These are phyloP conservation scores for Quercus parvula DNA, from an alignment of 306 rosid genomes.

Conservation along the genomic window DNA sequence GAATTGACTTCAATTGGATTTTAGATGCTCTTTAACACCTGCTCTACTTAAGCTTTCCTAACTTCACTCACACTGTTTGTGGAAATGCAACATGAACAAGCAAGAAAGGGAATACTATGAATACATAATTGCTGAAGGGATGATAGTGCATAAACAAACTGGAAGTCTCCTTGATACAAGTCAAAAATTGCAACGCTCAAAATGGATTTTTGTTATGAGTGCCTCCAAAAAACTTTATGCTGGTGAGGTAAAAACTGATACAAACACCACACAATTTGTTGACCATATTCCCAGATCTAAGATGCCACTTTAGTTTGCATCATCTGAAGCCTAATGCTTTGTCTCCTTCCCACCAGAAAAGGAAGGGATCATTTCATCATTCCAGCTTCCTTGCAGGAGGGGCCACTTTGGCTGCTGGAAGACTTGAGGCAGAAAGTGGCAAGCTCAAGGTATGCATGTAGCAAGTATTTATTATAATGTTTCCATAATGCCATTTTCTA, in stretches of 20 bases:
- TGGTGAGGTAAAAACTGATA: constrained; percentile 23
- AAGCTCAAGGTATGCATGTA: constrained; percentile 26
- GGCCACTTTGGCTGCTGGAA: constrained; percentile 43
- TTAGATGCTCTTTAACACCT: not conserved
- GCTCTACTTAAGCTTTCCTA: not conserved
- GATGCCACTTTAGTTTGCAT: not conserved
- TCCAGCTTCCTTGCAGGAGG: constrained; percentile 54
- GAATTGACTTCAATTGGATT: not conserved
- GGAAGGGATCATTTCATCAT: constrained; percentile 49
- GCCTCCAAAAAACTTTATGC: constrained; percentile 30
- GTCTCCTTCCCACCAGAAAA: constrained; percentile 21
- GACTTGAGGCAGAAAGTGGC: constrained; percentile 35
- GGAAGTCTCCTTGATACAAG: constrained; percentile 33
- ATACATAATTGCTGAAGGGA: constrained; percentile 33
- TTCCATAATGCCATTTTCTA: not conserved
- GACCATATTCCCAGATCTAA: not conserved
- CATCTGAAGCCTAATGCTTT: not conserved
- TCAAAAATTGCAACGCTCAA: constrained; percentile 16
- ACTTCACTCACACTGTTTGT: not conserved
- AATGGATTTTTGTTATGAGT: constrained; percentile 46
- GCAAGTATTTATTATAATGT: not conserved
- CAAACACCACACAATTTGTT: not conserved
- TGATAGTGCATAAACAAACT: constrained; percentile 24
- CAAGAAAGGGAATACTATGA: constrained; percentile 37
- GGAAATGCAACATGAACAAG: constrained; percentile 20